Conservation (phyloP, 495 filamentous ascomycete species). For the Aspergillus ellipticus region DNA sequence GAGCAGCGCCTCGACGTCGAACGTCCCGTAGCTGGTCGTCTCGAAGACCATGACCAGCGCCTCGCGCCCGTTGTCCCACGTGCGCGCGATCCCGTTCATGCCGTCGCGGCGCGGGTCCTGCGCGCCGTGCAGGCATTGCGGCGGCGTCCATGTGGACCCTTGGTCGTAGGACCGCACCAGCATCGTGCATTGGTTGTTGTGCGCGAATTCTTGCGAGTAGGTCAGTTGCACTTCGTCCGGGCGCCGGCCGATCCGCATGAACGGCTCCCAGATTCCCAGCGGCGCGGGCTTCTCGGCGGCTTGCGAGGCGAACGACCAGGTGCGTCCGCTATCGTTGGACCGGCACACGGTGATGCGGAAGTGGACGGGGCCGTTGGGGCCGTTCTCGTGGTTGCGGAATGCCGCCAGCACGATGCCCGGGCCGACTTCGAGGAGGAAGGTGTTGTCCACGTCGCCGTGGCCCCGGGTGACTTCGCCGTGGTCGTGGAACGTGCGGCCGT, state of each 20-base stretch:
- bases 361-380: conserved; percentile 34
- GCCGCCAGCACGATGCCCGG: conserved; percentile 50
- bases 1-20: conserved; percentile 52
- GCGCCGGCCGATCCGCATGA: conserved; percentile 45
- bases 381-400: conserved; percentile 57
- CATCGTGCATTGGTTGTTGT: conserved; percentile 59
- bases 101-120: conserved; percentile 50
- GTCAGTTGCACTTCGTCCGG: conserved; percentile 54
- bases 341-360: conserved; percentile 62
- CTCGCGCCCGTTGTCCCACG: conserved; percentile 36
- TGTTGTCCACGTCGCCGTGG: conserved; percentile 55
- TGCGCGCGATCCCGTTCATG: conserved; percentile 55
- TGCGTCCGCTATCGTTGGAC: conserved; percentile 49
- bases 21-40: conserved; percentile 46
- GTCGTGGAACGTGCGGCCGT: conserved; percentile 31
- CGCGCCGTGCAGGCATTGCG: conserved; percentile 45
- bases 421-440: conserved; percentile 51
- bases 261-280: conserved; percentile 59
- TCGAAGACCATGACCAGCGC: conserved; percentile 58
- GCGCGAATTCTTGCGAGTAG: conserved; percentile 53
- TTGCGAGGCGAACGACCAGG: conserved; percentile 54
- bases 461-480: conserved; percentile 37
- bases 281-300: conserved; percentile 41
- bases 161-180: conserved; percentile 52
- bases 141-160: conserved; percentile 47